A percentile compares a stretch with the other conserved stretches of the same genome.
These are phyloP conservation scores for Mesembryanthemum crystallinum DNA, from an alignment of 148 eudicot species.

Conservation along the genomic window DNA sequence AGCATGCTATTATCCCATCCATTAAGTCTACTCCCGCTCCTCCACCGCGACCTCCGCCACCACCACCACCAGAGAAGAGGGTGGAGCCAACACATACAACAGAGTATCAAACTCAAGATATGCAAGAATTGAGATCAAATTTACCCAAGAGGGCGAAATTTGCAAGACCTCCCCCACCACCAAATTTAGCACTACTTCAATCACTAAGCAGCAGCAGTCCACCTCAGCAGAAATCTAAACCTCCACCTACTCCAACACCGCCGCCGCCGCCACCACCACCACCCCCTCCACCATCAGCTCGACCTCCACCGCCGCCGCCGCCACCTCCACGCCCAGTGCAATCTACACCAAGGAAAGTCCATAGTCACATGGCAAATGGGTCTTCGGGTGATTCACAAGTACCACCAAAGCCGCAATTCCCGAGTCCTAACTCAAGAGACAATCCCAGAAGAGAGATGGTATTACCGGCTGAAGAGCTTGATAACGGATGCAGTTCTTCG, in stretches of 20 bases:
- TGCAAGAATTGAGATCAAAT: slow-evolving; percentile 27
- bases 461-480: slow-evolving; percentile 32
- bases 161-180: slow-evolving; percentile 62
- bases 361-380: slow-evolving; percentile 20
- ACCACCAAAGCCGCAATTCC: slow-evolving; percentile 24
- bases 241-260: slow-evolving; percentile 25
- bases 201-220: slow-evolving; percentile 37
- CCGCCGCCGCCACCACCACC: slow-evolving; percentile 41
- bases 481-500: slow-evolving; percentile 35
- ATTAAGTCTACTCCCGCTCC: slow-evolving; percentile 45
- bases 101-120: slow-evolving; percentile 22
- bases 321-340: slow-evolving; percentile 36
- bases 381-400: slow-evolving; percentile 30
- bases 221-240: slow-evolving; percentile 33
- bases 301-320: slow-evolving; percentile 47
- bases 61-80: slow-evolving; percentile 12
- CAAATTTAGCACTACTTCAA: slow-evolving; percentile 58
- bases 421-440: slow-evolving; percentile 27
- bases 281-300: slow-evolving; percentile 33
- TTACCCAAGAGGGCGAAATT: slow-evolving; percentile 57
- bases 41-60: slow-evolving; percentile 34
- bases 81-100: slow-evolving; percentile 2
- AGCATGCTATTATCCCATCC: slow-evolving; percentile 55
- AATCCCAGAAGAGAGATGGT: slow-evolving; percentile 31
- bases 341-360: slow-evolving; percentile 27